A percentile compares a stretch with the other conserved stretches of the same genome.
These are phyloP conservation scores for Saccharomycopsis fibuligera DNA, from an alignment of 805 yeast genomes.

Conservation along the genomic window DNA sequence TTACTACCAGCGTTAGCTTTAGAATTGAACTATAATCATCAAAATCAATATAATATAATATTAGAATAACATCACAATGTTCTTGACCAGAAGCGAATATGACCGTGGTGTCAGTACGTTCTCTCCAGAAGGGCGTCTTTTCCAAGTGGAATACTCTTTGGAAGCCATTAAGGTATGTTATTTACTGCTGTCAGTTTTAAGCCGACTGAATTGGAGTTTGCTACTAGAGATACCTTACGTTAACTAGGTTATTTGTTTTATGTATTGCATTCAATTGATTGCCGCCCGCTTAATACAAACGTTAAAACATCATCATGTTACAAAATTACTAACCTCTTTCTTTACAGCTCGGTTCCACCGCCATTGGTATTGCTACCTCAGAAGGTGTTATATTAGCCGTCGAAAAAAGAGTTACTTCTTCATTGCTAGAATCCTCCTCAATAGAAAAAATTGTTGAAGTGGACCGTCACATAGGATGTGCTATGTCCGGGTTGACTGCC, in stretches of 20 bases:
- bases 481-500: slow-evolving; percentile 97
- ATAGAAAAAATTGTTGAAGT: slow-evolving; percentile 95
- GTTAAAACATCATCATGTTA: no score
- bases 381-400: slow-evolving; percentile 97
- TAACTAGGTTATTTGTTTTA: no score
- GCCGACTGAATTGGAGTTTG: no score
- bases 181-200: no score
- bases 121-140: slow-evolving; percentile 97
- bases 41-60: not conserved
- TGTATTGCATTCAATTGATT: no score
- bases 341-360: slow-evolving; percentile 76
- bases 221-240: no score
- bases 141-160: slow-evolving; percentile 95
- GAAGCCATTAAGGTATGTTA: slow-evolving; percentile 87
- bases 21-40: not conserved
- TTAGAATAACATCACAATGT: slow-evolving; percentile 46
- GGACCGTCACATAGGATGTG: slow-evolving; percentile 92
- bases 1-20: not conserved
- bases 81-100: slow-evolving; percentile 97
- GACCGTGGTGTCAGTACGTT: slow-evolving; percentile 98
- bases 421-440: slow-evolving; percentile 83
- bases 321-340: slow-evolving; percentile 4
- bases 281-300: no score
- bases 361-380: slow-evolving; percentile 91
- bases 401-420: slow-evolving; percentile 93